Percentiles rank a stretch among this genome's conserved stretches.
Conservation (phyloP, 768 basidiomycete genomes). For the Lactarius indigo region DNA sequence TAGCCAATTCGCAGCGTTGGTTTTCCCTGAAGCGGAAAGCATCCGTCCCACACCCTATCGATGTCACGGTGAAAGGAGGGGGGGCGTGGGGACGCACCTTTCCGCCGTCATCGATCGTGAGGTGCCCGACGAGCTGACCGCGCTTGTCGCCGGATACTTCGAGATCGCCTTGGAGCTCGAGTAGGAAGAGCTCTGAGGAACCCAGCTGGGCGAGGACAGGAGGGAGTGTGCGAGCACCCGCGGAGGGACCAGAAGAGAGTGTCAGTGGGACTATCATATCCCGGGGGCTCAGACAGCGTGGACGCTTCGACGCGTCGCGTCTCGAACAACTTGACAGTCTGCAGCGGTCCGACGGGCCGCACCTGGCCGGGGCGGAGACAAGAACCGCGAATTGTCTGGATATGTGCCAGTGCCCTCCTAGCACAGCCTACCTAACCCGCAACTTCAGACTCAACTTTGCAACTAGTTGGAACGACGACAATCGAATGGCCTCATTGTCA, state of each 20-base stretch:
- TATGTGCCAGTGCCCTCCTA: neutral
- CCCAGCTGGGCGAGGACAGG: slow-evolving; percentile 68
- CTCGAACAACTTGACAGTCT: no score
- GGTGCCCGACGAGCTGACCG: slow-evolving; percentile 73
- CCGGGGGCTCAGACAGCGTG: neutral
- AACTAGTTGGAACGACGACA: neutral
- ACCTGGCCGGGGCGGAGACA: neutral
- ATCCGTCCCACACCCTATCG: neutral
- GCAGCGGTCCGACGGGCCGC: neutral
- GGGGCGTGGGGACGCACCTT: slow-evolving; percentile 41
- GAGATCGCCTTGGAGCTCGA: slow-evolving; percentile 85
- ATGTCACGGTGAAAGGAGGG: neutral
- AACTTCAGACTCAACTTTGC: neutral
- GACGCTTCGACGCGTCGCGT: neutral
- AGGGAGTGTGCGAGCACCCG: slow-evolving; percentile 44
- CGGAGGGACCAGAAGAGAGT: slow-evolving; percentile 31
- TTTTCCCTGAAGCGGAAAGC: slow-evolving; percentile 49
- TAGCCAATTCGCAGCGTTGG: slow-evolving; percentile 82
- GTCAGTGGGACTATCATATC: slow-evolving; percentile 69
- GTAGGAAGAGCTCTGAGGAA: slow-evolving; percentile 72
- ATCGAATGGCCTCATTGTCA: slow-evolving; percentile 1
- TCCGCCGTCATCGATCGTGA: slow-evolving; percentile 54
- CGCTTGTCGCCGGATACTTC: slow-evolving; percentile 66
- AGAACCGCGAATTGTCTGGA: neutral
- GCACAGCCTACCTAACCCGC: neutral